A percentile compares a stretch with the other conserved stretches of the same genome.
Evolutionary conservation across 495 filamentous ascomycete genomes (phyloP).

Genomic region (Chaetomium cochliodes): DNA sequence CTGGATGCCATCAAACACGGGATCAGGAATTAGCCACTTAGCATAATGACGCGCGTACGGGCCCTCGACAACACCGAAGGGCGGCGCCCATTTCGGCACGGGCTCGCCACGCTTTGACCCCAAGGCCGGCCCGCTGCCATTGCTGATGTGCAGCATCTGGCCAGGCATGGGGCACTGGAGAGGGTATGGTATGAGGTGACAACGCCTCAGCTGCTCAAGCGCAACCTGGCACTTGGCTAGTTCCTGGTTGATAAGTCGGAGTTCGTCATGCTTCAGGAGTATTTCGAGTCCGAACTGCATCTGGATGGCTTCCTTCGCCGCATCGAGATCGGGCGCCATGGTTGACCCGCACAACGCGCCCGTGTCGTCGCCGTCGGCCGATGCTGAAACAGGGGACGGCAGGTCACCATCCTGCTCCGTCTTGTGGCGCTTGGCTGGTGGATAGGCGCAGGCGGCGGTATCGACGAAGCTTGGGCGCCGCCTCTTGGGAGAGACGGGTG

Average conservation of each 20-base stretch:
- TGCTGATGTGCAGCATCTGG: constrained; percentile 63
- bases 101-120: constrained; percentile 54
- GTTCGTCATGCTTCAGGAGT: constrained; percentile 87
- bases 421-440: constrained; percentile 39
- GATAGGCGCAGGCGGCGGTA: constrained; percentile 18
- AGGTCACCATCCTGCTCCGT: constrained; percentile 37
- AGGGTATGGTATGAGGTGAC: constrained; percentile 85
- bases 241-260: constrained; percentile 92
- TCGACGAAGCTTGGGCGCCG: constrained; percentile 41
- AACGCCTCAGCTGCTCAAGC: constrained; percentile 92
- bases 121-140: constrained; percentile 68
- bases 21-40: constrained; percentile 88
- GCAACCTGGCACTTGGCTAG: constrained; percentile 92
- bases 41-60: constrained; percentile 93
- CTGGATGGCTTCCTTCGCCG: constrained; percentile 70
- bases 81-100: constrained; percentile 65
- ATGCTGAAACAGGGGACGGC: constrained; percentile 35
- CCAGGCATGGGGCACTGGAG: constrained; percentile 58
- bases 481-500: constrained; percentile 32
- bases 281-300: constrained; percentile 89
- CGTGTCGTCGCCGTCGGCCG: constrained; percentile 26
- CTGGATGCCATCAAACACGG: constrained; percentile 72
- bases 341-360: constrained; percentile 25
- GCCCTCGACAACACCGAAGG: constrained; percentile 86
- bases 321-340: constrained; percentile 33